Conservation (phyloP, 768 basidiomycete species). For the Pleurotus tuoliensis region DNA sequence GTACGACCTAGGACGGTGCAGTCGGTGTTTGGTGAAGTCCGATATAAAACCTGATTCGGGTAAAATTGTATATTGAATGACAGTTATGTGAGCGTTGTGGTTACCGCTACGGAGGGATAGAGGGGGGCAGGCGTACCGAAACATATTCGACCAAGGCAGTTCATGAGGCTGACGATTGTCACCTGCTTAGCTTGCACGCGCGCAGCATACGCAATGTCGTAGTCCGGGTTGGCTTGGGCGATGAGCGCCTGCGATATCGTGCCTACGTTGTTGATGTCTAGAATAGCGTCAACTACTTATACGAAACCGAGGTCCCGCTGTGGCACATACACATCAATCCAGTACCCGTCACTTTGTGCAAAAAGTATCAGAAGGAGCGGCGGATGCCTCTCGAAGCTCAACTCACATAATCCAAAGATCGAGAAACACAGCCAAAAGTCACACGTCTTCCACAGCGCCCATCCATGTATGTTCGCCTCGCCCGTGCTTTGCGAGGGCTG, state of each 20-base stretch:
- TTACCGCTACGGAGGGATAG: neutral
- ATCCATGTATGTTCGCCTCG: conserved; percentile 19
- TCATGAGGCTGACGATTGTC: conserved; percentile 76
- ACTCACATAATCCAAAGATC: conserved; percentile 56
- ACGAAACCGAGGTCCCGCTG: conserved; percentile 5
- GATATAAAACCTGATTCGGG: conserved; percentile 52
- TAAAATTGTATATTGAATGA: neutral
- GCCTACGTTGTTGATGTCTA: conserved; percentile 81
- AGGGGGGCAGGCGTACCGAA: conserved; percentile 46
- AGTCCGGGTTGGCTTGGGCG: conserved; percentile 53
- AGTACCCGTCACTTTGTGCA: conserved; percentile 56
- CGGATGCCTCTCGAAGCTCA: conserved; percentile 13
- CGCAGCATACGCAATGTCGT: conserved; percentile 64
- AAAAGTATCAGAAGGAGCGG: conserved; percentile 7
- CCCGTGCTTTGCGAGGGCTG: neutral
- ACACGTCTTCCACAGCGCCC: conserved; percentile 14
- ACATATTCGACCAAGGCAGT: conserved; percentile 72
- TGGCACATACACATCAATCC: conserved; percentile 65
- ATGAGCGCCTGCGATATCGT: conserved; percentile 68
- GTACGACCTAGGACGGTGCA: conserved; percentile 63
- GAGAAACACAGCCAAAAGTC: conserved; percentile 31
- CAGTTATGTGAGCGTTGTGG: neutral
- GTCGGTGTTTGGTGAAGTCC: conserved; percentile 56
- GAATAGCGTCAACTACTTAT: neutral
- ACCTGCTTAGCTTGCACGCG: conserved; percentile 85